A percentile compares a stretch with the other conserved stretches of the same genome.
These are phyloP conservation scores for Pseudoturritis turrita DNA, from an alignment of 345 rosid species.

Conservation along the genomic window DNA sequence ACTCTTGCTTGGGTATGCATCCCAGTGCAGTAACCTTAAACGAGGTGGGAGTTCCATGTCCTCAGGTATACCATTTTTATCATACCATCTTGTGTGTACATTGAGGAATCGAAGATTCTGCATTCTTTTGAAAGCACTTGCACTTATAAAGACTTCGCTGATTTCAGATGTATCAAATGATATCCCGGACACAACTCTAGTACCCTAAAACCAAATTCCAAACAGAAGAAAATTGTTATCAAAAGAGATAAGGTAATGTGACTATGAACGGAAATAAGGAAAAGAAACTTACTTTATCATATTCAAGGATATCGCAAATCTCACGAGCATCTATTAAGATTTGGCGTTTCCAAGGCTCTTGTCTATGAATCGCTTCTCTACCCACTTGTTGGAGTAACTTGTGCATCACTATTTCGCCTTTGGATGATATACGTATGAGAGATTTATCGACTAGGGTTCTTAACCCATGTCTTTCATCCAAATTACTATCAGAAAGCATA, in stretches of 20 bases:
- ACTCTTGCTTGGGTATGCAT: not conserved
- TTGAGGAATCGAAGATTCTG: slow-evolving; percentile 12
- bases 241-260: no score
- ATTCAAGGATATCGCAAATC: not conserved
- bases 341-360: no score
- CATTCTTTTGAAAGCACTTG: slow-evolving; percentile 6
- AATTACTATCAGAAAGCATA: no score
- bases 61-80: not conserved
- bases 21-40: slow-evolving; percentile 13
- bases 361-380: no score
- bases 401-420: no score
- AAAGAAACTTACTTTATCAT: not conserved
- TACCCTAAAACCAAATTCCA: slow-evolving; percentile 14
- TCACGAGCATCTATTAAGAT: not conserved
- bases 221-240: not conserved
- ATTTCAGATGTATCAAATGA: not conserved
- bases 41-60: not conserved
- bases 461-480: no score
- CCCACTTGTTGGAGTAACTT: no score
- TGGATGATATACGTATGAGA: no score
- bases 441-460: no score
- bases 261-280: no score
- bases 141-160: not conserved
- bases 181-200: slow-evolving; percentile 1
- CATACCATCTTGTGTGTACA: not conserved